phyloP scores from a whole-genome alignment of 2,329 filamentous ascomycete genomes.

The Fusarium sp. region DNA sequence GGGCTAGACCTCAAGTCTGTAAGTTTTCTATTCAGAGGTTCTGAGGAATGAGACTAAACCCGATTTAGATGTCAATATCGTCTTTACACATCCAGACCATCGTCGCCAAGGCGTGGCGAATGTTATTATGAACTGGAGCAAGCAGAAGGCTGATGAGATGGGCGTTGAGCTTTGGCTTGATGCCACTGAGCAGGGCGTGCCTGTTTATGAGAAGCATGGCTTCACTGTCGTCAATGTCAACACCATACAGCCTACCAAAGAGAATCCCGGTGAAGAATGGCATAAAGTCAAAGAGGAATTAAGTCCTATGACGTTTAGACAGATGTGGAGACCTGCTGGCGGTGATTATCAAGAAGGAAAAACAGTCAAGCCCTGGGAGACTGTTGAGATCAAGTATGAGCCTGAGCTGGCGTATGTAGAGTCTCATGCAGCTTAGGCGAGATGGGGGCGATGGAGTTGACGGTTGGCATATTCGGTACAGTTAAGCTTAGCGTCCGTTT shows the following conservation, averaged over 20 bases:
- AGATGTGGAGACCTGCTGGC: conserved; percentile 39
- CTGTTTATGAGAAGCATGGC: conserved; percentile 39
- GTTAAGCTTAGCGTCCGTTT: neutral
- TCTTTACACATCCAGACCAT: conserved; percentile 37
- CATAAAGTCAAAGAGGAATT: conserved; percentile 22
- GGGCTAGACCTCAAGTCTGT: conserved; percentile 36
- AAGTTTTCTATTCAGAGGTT: neutral
- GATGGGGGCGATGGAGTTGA: neutral
- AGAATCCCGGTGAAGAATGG: conserved; percentile 24
- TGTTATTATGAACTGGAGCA: conserved; percentile 37
- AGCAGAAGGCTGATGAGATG: conserved; percentile 39
- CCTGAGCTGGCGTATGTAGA: neutral
- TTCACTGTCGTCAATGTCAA: conserved; percentile 32
- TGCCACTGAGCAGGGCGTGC: conserved; percentile 33
- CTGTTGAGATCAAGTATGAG: neutral
- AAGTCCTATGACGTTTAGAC: conserved; percentile 28
- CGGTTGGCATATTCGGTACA: neutral
- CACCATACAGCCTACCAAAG: conserved; percentile 10
- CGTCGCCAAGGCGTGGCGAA: conserved; percentile 37
- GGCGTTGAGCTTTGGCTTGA: conserved; percentile 40
- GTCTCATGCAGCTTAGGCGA: neutral
- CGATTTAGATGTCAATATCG: conserved; percentile 31
- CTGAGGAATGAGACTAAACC: neutral
- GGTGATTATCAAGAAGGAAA: conserved; percentile 28
- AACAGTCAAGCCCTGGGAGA: conserved; percentile 32